phyloP scores from a whole-genome alignment of 192 early-diverging fungal species.

The Linnemannia elongata region DNA sequence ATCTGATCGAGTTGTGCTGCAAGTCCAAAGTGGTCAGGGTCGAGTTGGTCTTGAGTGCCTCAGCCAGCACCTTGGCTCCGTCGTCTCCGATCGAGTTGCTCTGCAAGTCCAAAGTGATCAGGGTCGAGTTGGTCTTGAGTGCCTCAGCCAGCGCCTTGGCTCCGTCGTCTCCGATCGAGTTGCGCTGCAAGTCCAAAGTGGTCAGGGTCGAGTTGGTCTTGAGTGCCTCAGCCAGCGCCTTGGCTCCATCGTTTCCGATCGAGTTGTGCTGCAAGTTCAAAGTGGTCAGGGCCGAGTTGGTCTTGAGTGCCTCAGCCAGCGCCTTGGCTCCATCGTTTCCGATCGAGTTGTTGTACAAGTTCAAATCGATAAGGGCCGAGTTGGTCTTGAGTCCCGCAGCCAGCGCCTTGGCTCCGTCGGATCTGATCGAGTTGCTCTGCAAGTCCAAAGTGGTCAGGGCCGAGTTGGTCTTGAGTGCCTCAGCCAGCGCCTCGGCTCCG shows the following conservation, averaged over 20 bases:
- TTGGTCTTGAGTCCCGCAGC: too few species aligned
- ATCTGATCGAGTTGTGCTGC: too few species aligned
- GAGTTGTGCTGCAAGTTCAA: too few species aligned
- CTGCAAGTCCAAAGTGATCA: constrained; percentile 8
- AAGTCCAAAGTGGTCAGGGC: too few species aligned
- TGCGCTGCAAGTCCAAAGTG: too few species aligned
- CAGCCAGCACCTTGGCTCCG: constrained; percentile 20
- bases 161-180: too few species aligned
- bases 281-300: not conserved
- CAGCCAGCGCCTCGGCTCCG: constrained; percentile 24
- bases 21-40: constrained; percentile 15
- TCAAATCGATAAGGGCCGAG: too few species aligned
- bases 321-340: not conserved
- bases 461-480: constrained; percentile 23
- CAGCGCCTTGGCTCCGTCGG: too few species aligned
- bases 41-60: constrained; percentile 29
- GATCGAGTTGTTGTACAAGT: too few species aligned
- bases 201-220: constrained; percentile 36
- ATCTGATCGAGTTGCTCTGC: too few species aligned
- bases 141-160: constrained; percentile 15
- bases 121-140: constrained; percentile 20
- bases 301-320: not conserved
- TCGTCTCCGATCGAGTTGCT: not conserved
- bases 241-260: too few species aligned
- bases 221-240: constrained; percentile 47